Evolutionary conservation across 116 monocot genomes (phyloP).

Genomic region (Zostera marina): DNA sequence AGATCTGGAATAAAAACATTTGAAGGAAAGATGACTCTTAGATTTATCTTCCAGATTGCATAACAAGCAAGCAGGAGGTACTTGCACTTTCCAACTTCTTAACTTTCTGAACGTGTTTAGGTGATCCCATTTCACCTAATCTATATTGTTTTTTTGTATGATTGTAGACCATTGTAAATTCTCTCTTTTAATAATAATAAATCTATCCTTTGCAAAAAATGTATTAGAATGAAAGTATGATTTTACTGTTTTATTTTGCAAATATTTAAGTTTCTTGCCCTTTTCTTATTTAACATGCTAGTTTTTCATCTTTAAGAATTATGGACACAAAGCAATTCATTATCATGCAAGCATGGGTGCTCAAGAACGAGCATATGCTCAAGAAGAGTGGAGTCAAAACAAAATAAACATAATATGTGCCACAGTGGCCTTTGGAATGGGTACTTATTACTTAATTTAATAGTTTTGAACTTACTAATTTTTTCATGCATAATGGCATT

Average conservation of each 20-base stretch:
- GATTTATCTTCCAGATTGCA: too few species aligned
- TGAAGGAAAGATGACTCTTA: too few species aligned
- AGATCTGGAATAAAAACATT: too few species aligned
- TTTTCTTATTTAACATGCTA: background rate
- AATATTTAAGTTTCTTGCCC: background rate
- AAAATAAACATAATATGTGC: conserved; percentile 96
- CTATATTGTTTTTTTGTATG: too few species aligned
- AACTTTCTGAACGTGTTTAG: too few species aligned
- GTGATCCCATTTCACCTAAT: too few species aligned
- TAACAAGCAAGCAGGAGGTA: too few species aligned
- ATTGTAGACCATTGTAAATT: too few species aligned
- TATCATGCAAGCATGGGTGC: conserved; percentile 97
- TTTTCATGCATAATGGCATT: too few species aligned
- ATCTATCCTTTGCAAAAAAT: background rate
- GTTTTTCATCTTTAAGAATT: conserved; percentile 33
- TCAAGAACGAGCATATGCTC: conserved; percentile 55
- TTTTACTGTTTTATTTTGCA: background rate
- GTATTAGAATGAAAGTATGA: too few species aligned
- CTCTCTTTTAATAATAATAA: too few species aligned
- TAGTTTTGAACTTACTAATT: conserved; percentile 3
- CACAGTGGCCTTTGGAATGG: conserved; percentile 99
- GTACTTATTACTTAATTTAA: conserved; percentile 24
- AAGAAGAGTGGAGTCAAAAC: conserved; percentile 94
- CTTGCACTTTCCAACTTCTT: too few species aligned
- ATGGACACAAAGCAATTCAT: conserved; percentile 80